Evolutionary conservation across 1,284 basidiomycete genomes (phyloP).

Genomic region (Boletellus dicymbophilus): DNA sequence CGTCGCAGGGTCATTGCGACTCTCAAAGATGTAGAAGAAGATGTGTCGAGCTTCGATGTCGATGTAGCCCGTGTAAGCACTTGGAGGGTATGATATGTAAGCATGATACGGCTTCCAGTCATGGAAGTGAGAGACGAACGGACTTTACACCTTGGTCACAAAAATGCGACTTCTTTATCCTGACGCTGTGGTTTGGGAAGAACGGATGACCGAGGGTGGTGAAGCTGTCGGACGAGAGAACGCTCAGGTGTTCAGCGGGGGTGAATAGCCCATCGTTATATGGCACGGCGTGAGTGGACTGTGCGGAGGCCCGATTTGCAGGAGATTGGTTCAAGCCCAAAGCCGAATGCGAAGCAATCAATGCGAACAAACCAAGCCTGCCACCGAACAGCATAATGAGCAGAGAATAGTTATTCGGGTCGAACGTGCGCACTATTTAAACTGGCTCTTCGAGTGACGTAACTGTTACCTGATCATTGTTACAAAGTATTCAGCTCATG

Average conservation of each 20-base stretch:
- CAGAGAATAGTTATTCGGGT: neutral
- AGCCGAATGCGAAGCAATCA: conserved; percentile 18
- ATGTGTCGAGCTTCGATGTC: conserved; percentile 67
- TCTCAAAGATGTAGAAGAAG: conserved; percentile 85
- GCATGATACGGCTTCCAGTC: conserved; percentile 21
- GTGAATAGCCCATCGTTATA: conserved; percentile 30
- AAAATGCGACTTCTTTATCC: conserved; percentile 47
- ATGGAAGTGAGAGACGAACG: conserved; percentile 35
- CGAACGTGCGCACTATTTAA: too few species aligned
- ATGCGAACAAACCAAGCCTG: conserved; percentile 14
- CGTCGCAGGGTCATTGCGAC: conserved; percentile 61
- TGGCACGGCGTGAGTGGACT: conserved; percentile 4
- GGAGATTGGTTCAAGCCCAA: conserved; percentile 6
- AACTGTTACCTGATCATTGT: too few species aligned
- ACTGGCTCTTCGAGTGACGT: too few species aligned
- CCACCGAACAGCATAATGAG: conserved; percentile 14
- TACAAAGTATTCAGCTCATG: too few species aligned
- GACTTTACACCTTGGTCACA: conserved; percentile 32
- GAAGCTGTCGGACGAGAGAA: conserved; percentile 45
- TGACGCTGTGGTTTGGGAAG: conserved; percentile 54
- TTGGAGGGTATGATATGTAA: conserved; percentile 37
- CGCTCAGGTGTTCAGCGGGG: conserved; percentile 33
- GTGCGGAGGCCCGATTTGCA: neutral
- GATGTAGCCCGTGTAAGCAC: conserved; percentile 65
- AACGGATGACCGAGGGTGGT: conserved; percentile 51